A percentile compares a stretch with the other conserved stretches of the same genome.
These are phyloP conservation scores for Xylaria sp. DNA, from an alignment of 2,329 filamentous ascomycete species.

Conservation along the genomic window DNA sequence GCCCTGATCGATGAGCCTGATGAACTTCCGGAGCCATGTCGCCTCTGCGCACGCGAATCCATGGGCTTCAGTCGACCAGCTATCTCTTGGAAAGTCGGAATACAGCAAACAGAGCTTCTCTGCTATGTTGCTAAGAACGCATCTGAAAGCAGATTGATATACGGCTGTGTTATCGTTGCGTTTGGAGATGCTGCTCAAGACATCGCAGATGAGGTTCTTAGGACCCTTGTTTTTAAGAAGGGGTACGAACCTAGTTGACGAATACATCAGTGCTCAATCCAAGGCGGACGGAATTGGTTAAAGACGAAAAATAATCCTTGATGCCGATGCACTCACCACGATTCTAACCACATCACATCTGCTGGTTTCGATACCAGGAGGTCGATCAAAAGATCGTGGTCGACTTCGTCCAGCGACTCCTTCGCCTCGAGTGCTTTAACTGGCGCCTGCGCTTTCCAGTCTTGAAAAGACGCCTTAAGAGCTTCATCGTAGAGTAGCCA, in stretches of 20 bases:
- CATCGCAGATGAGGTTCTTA: neutral
- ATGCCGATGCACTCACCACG: constrained; percentile 7
- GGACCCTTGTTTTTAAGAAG: constrained; percentile 1
- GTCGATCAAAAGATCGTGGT: constrained; percentile 5
- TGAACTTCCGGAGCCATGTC: neutral
- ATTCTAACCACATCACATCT: constrained; percentile 4
- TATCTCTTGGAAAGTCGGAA: neutral
- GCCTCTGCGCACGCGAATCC: neutral
- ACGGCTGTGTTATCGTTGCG: neutral
- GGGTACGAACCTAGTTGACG: constrained; percentile 5
- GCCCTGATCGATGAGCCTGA: constrained; percentile 2
- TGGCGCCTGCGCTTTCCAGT: constrained; percentile 1
- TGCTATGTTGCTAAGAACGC: constrained; percentile 2
- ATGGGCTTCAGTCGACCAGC: neutral
- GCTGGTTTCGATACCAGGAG: neutral
- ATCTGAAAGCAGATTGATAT: constrained; percentile 3
- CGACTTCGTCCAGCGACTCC: neutral
- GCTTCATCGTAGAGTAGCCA: neutral
- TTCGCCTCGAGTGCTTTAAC: constrained; percentile 1
- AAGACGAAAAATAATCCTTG: neutral
- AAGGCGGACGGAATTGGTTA: too few relatives aligned
- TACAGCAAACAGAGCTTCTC: constrained; percentile 4
- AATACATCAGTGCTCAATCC: constrained; percentile 4
- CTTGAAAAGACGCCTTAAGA: constrained; percentile 7
- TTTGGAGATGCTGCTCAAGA: constrained; percentile 4